Conservation (phyloP, 2,329 filamentous ascomycete species). For the Aspergillus felis region DNA sequence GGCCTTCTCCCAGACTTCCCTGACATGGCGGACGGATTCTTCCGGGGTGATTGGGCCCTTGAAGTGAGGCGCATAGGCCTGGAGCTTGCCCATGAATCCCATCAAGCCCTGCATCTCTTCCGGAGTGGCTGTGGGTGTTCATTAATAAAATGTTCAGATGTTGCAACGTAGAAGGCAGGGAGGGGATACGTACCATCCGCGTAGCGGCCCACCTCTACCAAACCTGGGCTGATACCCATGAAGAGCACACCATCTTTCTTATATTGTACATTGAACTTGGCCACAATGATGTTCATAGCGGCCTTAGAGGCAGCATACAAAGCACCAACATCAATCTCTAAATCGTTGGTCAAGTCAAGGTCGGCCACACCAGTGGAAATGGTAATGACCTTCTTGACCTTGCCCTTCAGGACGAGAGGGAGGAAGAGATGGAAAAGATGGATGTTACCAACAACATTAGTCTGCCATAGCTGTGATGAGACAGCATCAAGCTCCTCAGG, state of each 20-base stretch:
- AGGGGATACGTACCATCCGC: constrained; percentile 13
- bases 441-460: constrained; percentile 52
- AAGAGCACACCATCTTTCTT: constrained; percentile 51
- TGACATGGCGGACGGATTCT: constrained; percentile 31
- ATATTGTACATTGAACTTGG: constrained; percentile 53
- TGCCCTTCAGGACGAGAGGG: constrained; percentile 50
- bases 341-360: constrained; percentile 38
- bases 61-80: constrained; percentile 40
- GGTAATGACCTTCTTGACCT: constrained; percentile 52
- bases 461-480: constrained; percentile 33
- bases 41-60: constrained; percentile 30
- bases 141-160: background rate
- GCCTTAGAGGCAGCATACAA: constrained; percentile 52
- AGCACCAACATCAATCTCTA: constrained; percentile 30
- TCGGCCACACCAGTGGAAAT: constrained; percentile 51
- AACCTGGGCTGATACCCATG: constrained; percentile 49
- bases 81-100: constrained; percentile 28
- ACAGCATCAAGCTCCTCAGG: constrained; percentile 35
- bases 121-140: constrained; percentile 9
- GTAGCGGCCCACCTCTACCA: constrained; percentile 44
- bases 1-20: constrained; percentile 31
- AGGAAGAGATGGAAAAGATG: constrained; percentile 53
- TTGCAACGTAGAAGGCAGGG: background rate
- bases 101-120: constrained; percentile 23
- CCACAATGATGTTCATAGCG: constrained; percentile 50